These are phyloP conservation scores for Leccinum huronense DNA, from an alignment of 1,284 basidiomycete species.

Conservation along the genomic window DNA sequence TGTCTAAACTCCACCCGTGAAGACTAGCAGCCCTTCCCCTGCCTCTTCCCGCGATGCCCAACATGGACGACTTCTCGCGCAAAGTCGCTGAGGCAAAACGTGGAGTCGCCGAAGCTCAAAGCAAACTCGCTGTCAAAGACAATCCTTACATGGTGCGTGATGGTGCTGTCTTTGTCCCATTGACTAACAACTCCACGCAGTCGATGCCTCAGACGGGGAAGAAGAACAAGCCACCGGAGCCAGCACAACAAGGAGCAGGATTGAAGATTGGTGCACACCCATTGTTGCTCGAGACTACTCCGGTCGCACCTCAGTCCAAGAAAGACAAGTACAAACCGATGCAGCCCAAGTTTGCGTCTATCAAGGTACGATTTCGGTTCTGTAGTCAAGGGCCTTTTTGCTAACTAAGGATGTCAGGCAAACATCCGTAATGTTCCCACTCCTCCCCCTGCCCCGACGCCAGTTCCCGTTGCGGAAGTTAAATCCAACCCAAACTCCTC, in stretches of 20 bases:
- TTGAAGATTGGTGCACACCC: constrained; percentile 90
- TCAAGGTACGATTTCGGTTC: constrained; percentile 54
- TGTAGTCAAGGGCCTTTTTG: neutral
- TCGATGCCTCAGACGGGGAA: constrained; percentile 52
- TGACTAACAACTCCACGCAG: constrained; percentile 32
- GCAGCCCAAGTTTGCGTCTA: constrained; percentile 95
- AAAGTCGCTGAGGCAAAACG: constrained; percentile 77
- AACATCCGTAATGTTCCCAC: constrained; percentile 72
- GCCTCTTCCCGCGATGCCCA: constrained; percentile 40
- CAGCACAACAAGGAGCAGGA: constrained; percentile 75
- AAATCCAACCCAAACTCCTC: constrained; percentile 75
- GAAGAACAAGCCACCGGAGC: constrained; percentile 56
- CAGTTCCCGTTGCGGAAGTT: constrained; percentile 41
- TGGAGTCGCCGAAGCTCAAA: constrained; percentile 76
- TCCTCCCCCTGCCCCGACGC: constrained; percentile 55
- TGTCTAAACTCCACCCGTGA: constrained; percentile 33
- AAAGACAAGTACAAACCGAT: constrained; percentile 94
- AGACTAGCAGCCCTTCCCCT: constrained; percentile 39
- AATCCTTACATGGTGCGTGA: constrained; percentile 78
- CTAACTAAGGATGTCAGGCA: constrained; percentile 44
- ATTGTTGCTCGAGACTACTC: constrained; percentile 68
- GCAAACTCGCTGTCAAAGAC: constrained; percentile 66
- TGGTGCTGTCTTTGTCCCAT: neutral
- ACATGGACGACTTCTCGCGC: constrained; percentile 63
- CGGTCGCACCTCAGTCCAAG: constrained; percentile 64